Percentiles rank a stretch among this genome's conserved stretches.
These are phyloP conservation scores for Lasiosphaeriaceae sp. DNA, from an alignment of 495 filamentous ascomycete species.

Conservation along the genomic window DNA sequence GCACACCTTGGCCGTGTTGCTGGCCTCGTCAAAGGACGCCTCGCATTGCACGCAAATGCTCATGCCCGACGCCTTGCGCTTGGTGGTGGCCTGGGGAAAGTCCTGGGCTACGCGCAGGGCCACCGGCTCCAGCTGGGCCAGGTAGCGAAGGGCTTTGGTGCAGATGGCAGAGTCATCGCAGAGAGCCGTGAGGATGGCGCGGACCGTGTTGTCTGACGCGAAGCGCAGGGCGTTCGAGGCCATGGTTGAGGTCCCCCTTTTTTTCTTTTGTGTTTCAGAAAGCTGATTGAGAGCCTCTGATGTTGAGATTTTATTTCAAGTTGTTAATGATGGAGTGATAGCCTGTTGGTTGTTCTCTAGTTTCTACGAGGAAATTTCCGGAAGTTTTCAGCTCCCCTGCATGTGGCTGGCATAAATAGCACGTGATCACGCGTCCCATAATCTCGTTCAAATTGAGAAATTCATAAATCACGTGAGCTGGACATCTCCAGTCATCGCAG, in stretches of 20 bases:
- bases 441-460: no score
- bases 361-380: no score
- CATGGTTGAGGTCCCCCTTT: not conserved
- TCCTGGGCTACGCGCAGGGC: not conserved
- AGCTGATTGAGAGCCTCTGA: no score
- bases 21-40: not conserved
- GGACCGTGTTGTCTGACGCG: not conserved
- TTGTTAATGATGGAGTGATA: no score
- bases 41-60: conserved; percentile 7
- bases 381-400: no score
- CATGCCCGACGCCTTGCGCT: not conserved
- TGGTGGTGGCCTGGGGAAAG: not conserved
- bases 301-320: no score
- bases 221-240: not conserved
- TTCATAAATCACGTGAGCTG: no score
- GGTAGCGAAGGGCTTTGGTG: not conserved
- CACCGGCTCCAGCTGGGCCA: not conserved
- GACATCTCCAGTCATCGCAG: no score
- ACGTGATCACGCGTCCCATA: no score
- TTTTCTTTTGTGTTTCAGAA: no score
- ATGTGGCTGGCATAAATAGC: no score
- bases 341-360: no score
- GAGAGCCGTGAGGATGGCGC: not conserved
- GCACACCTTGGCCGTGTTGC: not conserved
- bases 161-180: not conserved